A percentile compares a stretch with the other conserved stretches of the same genome.
phyloP scores from a whole-genome alignment of 2,329 filamentous ascomycete species.

The Fusarium falciforme region DNA sequence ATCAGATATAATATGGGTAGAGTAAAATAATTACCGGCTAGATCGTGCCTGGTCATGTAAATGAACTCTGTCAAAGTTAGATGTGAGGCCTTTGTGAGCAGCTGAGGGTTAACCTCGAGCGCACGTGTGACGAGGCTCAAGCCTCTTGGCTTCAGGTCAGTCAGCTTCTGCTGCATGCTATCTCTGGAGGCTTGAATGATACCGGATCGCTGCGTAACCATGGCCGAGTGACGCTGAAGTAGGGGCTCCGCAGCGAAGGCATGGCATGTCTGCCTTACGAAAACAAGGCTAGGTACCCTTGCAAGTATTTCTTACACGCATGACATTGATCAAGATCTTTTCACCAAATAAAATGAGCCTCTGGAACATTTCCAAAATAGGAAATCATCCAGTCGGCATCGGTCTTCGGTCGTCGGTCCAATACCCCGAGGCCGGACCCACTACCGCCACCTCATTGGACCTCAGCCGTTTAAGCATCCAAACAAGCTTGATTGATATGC shows the following conservation, averaged over 20 bases:
- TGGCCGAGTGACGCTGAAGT: background rate
- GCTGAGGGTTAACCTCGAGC: background rate
- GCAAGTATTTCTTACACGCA: background rate
- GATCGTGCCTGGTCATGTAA: no score
- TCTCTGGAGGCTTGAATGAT: background rate
- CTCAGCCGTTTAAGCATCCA: background rate
- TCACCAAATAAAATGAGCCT: background rate
- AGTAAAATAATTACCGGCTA: no score
- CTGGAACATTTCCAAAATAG: background rate
- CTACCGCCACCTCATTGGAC: background rate
- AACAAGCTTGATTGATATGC: background rate
- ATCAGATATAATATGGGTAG: background rate
- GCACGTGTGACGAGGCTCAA: background rate
- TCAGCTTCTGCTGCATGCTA: background rate
- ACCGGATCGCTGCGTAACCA: background rate
- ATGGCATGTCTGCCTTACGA: background rate
- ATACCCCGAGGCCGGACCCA: background rate
- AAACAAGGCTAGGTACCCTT: background rate
- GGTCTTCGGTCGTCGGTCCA: background rate
- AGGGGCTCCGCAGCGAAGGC: background rate
- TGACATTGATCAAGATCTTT: background rate
- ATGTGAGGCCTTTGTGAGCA: no score
- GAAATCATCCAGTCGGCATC: background rate
- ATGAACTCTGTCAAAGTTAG: no score
- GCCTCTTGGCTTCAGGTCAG: background rate